Conservation (phyloP, 352 stramenopile genomes). For the Pythium brassicae region DNA sequence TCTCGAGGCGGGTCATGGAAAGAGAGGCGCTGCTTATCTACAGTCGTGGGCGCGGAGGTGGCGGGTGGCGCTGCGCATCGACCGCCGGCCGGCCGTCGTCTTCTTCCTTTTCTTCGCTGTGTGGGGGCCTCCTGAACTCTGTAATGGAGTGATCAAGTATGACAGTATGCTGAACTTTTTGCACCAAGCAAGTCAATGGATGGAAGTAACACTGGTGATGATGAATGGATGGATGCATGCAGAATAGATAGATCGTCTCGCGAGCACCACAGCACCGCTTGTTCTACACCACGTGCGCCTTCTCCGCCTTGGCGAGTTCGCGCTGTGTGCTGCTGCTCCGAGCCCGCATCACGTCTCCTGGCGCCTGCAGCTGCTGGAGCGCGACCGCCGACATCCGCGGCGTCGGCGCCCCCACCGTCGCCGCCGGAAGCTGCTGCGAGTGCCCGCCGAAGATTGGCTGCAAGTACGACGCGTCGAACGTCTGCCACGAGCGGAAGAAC, state of each 20-base stretch:
- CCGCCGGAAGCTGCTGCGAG: conserved; percentile 20
- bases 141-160: no score
- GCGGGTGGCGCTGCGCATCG: no score
- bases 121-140: no score
- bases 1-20: neutral
- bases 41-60: neutral
- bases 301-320: conserved; percentile 32
- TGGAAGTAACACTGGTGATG: neutral
- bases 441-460: conserved; percentile 76
- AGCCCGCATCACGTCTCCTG: neutral
- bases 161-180: no score
- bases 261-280: neutral
- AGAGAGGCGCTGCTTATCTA: neutral
- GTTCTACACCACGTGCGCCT: conserved; percentile 38
- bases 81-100: no score
- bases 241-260: neutral
- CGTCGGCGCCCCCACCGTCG: conserved; percentile 6
- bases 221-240: neutral
- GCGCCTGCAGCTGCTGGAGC: conserved; percentile 13
- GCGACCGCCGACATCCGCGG: conserved; percentile 7
- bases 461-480: conserved; percentile 76
- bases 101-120: no score
- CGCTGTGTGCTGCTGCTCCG: conserved; percentile 12
- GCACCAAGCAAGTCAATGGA: no score
- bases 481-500: conserved; percentile 78